phyloP scores from a whole-genome alignment of 768 basidiomycete genomes.

The Leccinum olivaceopallidum region DNA sequence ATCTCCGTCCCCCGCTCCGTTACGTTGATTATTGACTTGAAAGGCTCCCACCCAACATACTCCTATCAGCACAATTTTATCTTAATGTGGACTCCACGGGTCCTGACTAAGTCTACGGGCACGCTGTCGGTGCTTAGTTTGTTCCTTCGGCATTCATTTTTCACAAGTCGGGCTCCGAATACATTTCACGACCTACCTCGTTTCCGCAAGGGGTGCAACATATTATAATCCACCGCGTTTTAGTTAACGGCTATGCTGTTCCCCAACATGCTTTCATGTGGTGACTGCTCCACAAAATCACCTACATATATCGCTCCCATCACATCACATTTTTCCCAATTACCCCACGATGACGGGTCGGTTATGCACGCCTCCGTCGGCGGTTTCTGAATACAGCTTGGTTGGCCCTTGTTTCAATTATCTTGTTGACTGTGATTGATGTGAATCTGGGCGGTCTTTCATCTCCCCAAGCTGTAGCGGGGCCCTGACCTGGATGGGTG shows the following conservation, averaged over 20 bases:
- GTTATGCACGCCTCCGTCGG: conserved; percentile 2
- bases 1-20: conserved; percentile 3
- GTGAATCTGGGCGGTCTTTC: conserved; percentile 12
- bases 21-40: neutral
- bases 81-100: conserved; percentile 13
- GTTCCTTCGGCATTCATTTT: conserved; percentile 15
- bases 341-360: conserved; percentile 25
- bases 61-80: conserved; percentile 12
- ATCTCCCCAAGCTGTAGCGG: conserved; percentile 23
- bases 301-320: conserved; percentile 11
- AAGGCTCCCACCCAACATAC: conserved; percentile 1
- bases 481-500: conserved; percentile 10
- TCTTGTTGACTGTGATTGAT: conserved; percentile 6
- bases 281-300: conserved; percentile 21
- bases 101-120: conserved; percentile 26
- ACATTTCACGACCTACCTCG: conserved; percentile 21
- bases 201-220: conserved; percentile 16
- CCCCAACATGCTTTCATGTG: conserved; percentile 9
- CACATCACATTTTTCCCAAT: conserved; percentile 5
- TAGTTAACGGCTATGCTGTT: conserved; percentile 10
- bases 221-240: conserved; percentile 10
- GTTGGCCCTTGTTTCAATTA: conserved; percentile 5
- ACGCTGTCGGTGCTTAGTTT: conserved; percentile 7
- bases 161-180: conserved; percentile 17
- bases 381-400: conserved; percentile 5